Percentiles rank a stretch among this genome's conserved stretches.
These are phyloP conservation scores for Gaultheria prostrata DNA, from an alignment of 148 eudicot genomes.

Conservation along the genomic window DNA sequence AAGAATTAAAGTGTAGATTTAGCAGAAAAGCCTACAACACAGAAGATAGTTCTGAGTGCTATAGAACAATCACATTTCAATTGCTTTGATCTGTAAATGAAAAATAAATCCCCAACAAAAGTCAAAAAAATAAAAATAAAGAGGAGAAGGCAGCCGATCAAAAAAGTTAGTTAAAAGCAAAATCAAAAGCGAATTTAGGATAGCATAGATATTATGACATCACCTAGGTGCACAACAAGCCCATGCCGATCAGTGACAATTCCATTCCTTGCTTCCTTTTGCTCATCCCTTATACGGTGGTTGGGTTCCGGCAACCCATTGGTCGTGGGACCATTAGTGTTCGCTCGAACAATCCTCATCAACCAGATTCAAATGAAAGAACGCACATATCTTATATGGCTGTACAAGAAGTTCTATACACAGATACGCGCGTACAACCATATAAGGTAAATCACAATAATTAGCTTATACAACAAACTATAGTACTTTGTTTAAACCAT, in stretches of 20 bases:
- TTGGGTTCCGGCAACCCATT: conserved; percentile 41
- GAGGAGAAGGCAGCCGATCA: conserved; percentile 24
- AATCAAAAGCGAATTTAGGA: not conserved
- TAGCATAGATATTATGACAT: too few species aligned
- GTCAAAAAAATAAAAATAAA: not conserved
- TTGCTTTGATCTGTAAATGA: conserved; percentile 4
- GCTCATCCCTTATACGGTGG: conserved; percentile 30
- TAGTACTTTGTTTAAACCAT: too few species aligned
- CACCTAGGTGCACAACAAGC: too few species aligned
- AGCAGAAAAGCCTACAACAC: not conserved
- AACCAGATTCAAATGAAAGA: conserved; percentile 56
- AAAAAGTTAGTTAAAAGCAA: conserved; percentile 8
- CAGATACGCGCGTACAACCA: not conserved
- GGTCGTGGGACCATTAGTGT: conserved; percentile 31
- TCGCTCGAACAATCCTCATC: conserved; percentile 49
- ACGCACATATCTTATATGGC: conserved; percentile 47
- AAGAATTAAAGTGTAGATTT: not conserved
- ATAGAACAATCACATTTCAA: not conserved
- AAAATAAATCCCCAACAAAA: not conserved
- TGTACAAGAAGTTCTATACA: conserved; percentile 30
- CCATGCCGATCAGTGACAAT: conserved; percentile 40
- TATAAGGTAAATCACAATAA: not conserved
- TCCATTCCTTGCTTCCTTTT: conserved; percentile 39
- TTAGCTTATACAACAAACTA: not conserved
- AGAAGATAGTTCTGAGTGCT: not conserved